Evolutionary conservation across 2,329 filamentous ascomycete species (phyloP).

Genomic region (Colletotrichum cordylinicola): DNA sequence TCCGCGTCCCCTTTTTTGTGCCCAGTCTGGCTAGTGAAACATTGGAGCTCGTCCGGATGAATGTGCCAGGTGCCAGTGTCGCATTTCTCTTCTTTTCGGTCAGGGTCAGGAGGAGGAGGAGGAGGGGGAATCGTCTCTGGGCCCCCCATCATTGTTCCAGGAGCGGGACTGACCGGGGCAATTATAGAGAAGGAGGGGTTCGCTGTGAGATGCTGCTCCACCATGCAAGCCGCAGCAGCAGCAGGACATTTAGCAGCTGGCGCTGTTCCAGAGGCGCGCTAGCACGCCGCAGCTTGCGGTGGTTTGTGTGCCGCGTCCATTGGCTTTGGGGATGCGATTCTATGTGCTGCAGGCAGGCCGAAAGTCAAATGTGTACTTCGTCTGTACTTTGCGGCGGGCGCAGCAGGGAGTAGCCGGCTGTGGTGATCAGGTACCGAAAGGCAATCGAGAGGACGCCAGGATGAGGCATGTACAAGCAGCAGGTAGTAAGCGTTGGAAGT

Average conservation of each 20-base stretch:
- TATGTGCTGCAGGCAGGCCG: neutral
- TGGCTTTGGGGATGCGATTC: neutral
- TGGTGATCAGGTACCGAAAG: constrained; percentile 9
- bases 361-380: neutral
- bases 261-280: neutral
- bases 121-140: neutral
- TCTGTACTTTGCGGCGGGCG: constrained; percentile 6
- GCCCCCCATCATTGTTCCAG: neutral
- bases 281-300: neutral
- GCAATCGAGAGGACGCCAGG: neutral
- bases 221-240: constrained; percentile 11
- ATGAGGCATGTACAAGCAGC: constrained; percentile 8
- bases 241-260: neutral
- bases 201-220: neutral
- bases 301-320: neutral
- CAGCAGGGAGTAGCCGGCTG: neutral
- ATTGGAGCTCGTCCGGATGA: constrained; percentile 2
- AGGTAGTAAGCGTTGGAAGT: neutral
- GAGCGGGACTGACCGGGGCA: constrained; percentile 14
- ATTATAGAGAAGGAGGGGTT: constrained; percentile 12
- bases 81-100: constrained; percentile 10
- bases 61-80: constrained; percentile 6
- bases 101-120: constrained; percentile 1
- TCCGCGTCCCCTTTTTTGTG: constrained; percentile 15
- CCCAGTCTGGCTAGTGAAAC: constrained; percentile 18